Evolutionary conservation across 1,284 basidiomycete genomes (phyloP).

Genomic region (Anthracocystis setariae): DNA sequence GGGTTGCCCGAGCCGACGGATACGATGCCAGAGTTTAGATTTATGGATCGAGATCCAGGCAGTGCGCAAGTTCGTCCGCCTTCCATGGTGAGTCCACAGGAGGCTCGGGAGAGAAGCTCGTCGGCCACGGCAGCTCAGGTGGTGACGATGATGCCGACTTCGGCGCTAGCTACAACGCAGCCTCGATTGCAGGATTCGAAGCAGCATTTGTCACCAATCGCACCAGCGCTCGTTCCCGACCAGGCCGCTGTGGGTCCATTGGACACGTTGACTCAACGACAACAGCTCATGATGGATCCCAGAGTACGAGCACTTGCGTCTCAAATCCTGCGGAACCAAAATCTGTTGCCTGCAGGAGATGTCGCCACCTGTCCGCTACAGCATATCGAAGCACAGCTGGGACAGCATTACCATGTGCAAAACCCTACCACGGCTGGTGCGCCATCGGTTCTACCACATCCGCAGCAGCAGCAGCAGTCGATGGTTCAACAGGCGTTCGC

Average conservation of each 20-base stretch:
- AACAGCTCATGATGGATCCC: slow-evolving; percentile 1
- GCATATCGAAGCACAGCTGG: too few relatives aligned
- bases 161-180: slow-evolving; percentile 6
- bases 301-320: slow-evolving; percentile 1
- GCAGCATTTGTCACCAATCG: too few relatives aligned
- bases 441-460: background rate
- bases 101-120: too few relatives aligned
- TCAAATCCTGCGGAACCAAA: background rate
- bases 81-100: too few relatives aligned
- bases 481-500: slow-evolving; percentile 8
- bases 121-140: too few relatives aligned
- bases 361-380: background rate
- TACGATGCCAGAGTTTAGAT: slow-evolving; percentile 32
- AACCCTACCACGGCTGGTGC: too few relatives aligned
- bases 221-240: too few relatives aligned
- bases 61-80: background rate
- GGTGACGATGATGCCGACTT: background rate
- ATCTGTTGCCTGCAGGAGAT: background rate
- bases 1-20: slow-evolving; percentile 22
- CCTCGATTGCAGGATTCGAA: background rate
- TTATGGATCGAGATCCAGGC: slow-evolving; percentile 12
- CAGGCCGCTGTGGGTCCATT: too few relatives aligned
- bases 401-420: background rate
- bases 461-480: slow-evolving; percentile 3
- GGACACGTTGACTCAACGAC: too few relatives aligned